These are phyloP conservation scores for Nakaseomyces sp. DNA, from an alignment of 1,139 yeast genomes.

Conservation along the genomic window DNA sequence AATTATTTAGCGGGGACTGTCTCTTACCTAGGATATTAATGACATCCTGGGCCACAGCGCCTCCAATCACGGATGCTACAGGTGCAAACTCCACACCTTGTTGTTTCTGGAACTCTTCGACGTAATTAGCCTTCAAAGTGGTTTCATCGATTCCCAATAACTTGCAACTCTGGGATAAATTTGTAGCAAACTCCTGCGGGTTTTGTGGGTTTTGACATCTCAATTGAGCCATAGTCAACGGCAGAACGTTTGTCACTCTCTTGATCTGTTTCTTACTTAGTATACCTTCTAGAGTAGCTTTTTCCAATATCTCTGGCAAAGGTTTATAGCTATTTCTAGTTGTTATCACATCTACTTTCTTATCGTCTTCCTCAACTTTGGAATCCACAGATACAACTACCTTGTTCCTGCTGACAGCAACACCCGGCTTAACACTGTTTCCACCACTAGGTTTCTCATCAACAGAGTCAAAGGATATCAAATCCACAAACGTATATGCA, in stretches of 20 bases:
- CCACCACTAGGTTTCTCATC: slow-evolving; percentile 47
- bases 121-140: slow-evolving; percentile 34
- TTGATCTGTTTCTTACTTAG: slow-evolving; percentile 48
- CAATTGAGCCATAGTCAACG: slow-evolving; percentile 48
- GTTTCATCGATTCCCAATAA: slow-evolving; percentile 37
- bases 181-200: slow-evolving; percentile 28
- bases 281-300: slow-evolving; percentile 37
- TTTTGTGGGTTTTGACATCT: slow-evolving; percentile 7
- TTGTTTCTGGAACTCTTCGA: slow-evolving; percentile 40
- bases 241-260: slow-evolving; percentile 52
- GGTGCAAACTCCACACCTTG: slow-evolving; percentile 71
- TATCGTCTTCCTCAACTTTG: slow-evolving; percentile 35
- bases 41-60: slow-evolving; percentile 83
- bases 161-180: slow-evolving; percentile 31
- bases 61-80: slow-evolving; percentile 82
- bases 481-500: slow-evolving; percentile 75
- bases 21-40: slow-evolving; percentile 71
- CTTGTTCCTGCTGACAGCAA: slow-evolving; percentile 40
- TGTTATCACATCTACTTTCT: slow-evolving; percentile 43
- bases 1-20: slow-evolving; percentile 76
- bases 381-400: slow-evolving; percentile 43
- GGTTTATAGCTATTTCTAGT: slow-evolving; percentile 46
- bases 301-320: slow-evolving; percentile 34
- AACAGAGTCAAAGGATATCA: slow-evolving; percentile 48
- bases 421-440: slow-evolving; percentile 39